phyloP scores from a whole-genome alignment of 108 stramenopile species.

The Conticribra guillardii region DNA sequence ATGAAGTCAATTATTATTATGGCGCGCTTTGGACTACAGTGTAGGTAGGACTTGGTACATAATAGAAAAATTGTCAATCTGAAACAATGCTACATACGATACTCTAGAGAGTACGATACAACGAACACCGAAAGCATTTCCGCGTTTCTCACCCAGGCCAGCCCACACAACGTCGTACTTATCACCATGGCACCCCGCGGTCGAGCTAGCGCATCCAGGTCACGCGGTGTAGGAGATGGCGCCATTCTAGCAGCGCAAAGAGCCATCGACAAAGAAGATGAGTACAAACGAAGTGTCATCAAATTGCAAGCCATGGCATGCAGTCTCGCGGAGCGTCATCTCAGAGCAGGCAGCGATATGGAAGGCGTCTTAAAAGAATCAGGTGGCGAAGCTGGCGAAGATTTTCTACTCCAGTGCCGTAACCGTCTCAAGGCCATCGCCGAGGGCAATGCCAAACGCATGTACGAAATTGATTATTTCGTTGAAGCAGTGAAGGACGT shows the following conservation, averaged over 20 bases:
- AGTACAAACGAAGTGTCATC: conserved; percentile 33
- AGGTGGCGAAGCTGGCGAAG: conserved; percentile 13
- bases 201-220: too few relatives aligned
- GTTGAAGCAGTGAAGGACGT: conserved; percentile 47
- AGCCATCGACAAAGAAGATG: conserved; percentile 50
- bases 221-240: conserved; percentile 14
- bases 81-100: too few relatives aligned
- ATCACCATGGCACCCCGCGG: too few relatives aligned
- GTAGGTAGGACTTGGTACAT: too few relatives aligned
- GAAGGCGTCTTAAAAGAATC: conserved; percentile 42
- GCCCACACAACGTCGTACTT: too few relatives aligned
- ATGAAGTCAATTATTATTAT: too few relatives aligned
- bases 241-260: conserved; percentile 35
- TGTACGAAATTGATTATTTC: conserved; percentile 51
- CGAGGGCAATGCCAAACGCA: conserved; percentile 52
- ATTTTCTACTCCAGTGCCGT: conserved; percentile 42
- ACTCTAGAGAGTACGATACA: too few relatives aligned
- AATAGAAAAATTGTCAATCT: too few relatives aligned
- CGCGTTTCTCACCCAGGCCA: too few relatives aligned
- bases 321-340: conserved; percentile 43
- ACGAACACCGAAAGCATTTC: too few relatives aligned
- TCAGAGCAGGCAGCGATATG: conserved; percentile 44
- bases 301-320: conserved; percentile 41
- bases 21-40: too few relatives aligned
- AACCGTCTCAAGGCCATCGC: conserved; percentile 54